Evolutionary conservation across 768 basidiomycete species (phyloP), one percentile per base, ranked within the genome.

Genomic region (Amanita inopinata): DNA sequence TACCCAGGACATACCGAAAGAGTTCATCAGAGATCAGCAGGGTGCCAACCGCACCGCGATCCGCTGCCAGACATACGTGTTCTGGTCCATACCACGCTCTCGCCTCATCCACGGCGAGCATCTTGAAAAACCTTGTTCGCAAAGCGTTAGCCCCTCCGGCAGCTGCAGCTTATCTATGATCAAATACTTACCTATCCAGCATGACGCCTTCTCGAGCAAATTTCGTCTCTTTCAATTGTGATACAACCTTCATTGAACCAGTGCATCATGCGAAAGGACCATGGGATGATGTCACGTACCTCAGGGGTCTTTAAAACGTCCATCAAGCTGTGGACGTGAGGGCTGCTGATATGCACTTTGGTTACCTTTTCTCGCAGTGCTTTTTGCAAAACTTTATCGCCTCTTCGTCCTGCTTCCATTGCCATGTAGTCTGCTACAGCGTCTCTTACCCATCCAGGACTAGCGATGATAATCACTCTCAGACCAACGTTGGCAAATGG

Each of bases 81-180:
- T 88, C 82, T 9, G 93, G 89, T 1, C 94, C 96, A 60, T 99
- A 99, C 96, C 96, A 99, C 3, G 96, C 96, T 42, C 96, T 74
- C 68, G 93, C 80, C 59, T 97, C 93, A 52, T 99, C 93, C 1
- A 73, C 74, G 0, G 84, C 90, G 20, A 98, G 75, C 91, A 93
- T 98, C 61, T 97, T 99, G 67, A 92, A 92, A 66, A 99, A 99
- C 51, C 93, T 97, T 50, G 2, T 23, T 22, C 0, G 43, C 10
- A 24, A 19, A 18, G 15, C 17, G 20, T 9, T 14, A 28, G 15
- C 50, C 33, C 18, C 14, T 50, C 2, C 50, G 10, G 28, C n/a
- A 33, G 22, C 12, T 51, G 24, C 11, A 5, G 17, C 23, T 6
- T 5, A 14, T 12, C 2, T 12, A 41, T 35, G 14, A 18, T 25